Evolutionary conservation across 768 basidiomycete species (phyloP).

Genomic region (Dioszegia hungarica): DNA sequence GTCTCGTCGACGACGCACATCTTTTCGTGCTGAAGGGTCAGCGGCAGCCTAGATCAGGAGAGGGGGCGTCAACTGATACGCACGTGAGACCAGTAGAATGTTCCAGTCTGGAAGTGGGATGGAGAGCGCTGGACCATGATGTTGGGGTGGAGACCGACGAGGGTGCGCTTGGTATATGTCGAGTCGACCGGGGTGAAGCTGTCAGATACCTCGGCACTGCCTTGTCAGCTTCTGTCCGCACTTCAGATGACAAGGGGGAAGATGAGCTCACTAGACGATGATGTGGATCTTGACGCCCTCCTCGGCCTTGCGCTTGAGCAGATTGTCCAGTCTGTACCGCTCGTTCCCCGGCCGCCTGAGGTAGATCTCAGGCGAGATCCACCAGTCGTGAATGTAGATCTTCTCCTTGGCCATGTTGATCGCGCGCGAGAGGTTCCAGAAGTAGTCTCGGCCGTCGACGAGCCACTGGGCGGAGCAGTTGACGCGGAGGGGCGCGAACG

Average conservation of each 20-base stretch:
- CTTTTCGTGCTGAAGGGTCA: slow-evolving; percentile 75
- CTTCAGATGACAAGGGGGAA: not conserved
- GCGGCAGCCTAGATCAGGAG: not conserved
- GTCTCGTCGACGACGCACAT: slow-evolving; percentile 94
- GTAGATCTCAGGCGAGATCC: slow-evolving; percentile 69
- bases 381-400: slow-evolving; percentile 98
- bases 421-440: slow-evolving; percentile 92
- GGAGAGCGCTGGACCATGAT: slow-evolving; percentile 96
- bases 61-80: slow-evolving; percentile 36
- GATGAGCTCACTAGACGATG: slow-evolving; percentile 72
- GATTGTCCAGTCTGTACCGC: slow-evolving; percentile 75
- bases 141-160: slow-evolving; percentile 77
- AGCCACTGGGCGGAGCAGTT: slow-evolving; percentile 98
- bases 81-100: slow-evolving; percentile 98
- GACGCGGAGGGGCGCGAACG: slow-evolving; percentile 84
- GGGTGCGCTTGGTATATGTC: slow-evolving; percentile 84
- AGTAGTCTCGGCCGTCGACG: slow-evolving; percentile 96
- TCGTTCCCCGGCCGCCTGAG: slow-evolving; percentile 78
- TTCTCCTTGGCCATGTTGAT: slow-evolving; percentile 78
- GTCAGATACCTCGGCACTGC: slow-evolving; percentile 84
- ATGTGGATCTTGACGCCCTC: slow-evolving; percentile 95
- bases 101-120: slow-evolving; percentile 94
- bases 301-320: slow-evolving; percentile 84
- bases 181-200: slow-evolving; percentile 90
- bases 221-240: not conserved